A percentile compares a stretch with the other conserved stretches of the same genome.
phyloP scores from a whole-genome alignment of 768 basidiomycete genomes.

The Mycena polygramma region DNA sequence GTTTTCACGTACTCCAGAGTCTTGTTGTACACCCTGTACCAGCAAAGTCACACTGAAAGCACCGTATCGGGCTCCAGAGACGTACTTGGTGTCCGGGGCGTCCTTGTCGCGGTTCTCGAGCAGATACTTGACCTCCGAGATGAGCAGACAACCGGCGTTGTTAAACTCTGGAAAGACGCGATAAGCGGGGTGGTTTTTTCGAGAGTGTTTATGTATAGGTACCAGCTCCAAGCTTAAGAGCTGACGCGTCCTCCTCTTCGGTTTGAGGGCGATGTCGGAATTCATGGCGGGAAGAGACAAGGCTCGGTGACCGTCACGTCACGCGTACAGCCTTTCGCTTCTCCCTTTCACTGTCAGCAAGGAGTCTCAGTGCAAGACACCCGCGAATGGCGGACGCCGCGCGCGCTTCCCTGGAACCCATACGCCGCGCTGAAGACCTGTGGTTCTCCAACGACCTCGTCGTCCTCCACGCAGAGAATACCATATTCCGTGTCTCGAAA shows the following conservation, averaged over 20 bases:
- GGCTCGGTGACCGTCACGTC: too few relatives aligned
- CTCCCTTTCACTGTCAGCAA: too few relatives aligned
- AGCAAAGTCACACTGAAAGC: neutral
- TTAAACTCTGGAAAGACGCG: conserved; percentile 73
- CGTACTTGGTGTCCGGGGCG: conserved; percentile 88
- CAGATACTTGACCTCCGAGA: conserved; percentile 93
- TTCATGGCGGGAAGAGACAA: conserved; percentile 7
- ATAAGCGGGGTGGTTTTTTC: neutral
- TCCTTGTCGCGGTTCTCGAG: conserved; percentile 90
- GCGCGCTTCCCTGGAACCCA: too few relatives aligned
- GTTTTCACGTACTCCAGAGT: conserved; percentile 93
- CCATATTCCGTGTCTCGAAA: too few relatives aligned
- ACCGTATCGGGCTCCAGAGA: conserved; percentile 18
- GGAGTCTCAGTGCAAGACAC: too few relatives aligned
- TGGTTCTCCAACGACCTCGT: too few relatives aligned
- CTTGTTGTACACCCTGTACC: conserved; percentile 88
- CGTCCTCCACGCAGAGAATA: too few relatives aligned
- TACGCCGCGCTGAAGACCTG: too few relatives aligned
- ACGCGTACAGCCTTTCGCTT: too few relatives aligned
- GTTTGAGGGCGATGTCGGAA: conserved; percentile 69
- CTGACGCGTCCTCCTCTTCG: conserved; percentile 90
- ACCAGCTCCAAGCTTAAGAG: conserved; percentile 88
- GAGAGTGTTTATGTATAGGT: conserved; percentile 4
- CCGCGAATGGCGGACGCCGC: too few relatives aligned
- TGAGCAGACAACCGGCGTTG: conserved; percentile 90